Evolutionary conservation across 108 stramenopile genomes (phyloP).

Genomic region (Poteriospumella lacustris): DNA sequence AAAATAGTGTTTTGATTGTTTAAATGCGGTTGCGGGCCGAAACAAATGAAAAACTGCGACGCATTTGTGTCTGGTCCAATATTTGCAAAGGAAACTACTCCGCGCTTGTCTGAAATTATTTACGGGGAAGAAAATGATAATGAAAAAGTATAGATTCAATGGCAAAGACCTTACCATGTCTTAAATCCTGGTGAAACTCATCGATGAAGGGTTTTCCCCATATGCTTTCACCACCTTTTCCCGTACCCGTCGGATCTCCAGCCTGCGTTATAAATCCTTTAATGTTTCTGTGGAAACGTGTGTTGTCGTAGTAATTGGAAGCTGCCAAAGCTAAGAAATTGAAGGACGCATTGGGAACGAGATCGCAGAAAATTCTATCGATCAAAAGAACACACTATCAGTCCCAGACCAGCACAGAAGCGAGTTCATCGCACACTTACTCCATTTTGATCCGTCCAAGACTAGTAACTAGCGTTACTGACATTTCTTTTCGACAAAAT

Average conservation of each 20-base stretch:
- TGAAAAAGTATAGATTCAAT: too few species aligned
- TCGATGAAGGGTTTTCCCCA: slow-evolving; percentile 91
- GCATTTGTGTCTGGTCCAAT: slow-evolving; percentile 77
- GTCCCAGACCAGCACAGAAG: not conserved
- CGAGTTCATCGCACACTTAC: not conserved
- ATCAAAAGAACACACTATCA: not conserved
- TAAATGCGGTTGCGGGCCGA: slow-evolving; percentile 81
- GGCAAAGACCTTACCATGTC: slow-evolving; percentile 45
- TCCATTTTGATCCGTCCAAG: slow-evolving; percentile 10
- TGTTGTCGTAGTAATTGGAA: slow-evolving; percentile 79
- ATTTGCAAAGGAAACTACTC: slow-evolving; percentile 86
- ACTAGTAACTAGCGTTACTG: not conserved
- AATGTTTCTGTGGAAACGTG: slow-evolving; percentile 86
- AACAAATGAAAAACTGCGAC: slow-evolving; percentile 88
- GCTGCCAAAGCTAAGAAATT: slow-evolving; percentile 83
- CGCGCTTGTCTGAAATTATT: slow-evolving; percentile 59
- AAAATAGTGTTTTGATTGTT: slow-evolving; percentile 93
- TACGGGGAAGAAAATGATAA: not conserved
- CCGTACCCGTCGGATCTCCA: slow-evolving; percentile 84
- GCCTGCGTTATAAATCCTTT: slow-evolving; percentile 92
- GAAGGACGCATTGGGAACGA: slow-evolving; percentile 76
- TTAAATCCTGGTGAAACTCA: slow-evolving; percentile 82
- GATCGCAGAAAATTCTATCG: slow-evolving; percentile 77
- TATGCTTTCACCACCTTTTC: slow-evolving; percentile 76
- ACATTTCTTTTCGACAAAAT: not conserved